Evolutionary conservation across 2,329 filamentous ascomycete species (phyloP).

Genomic region (Xylariaceae sp.): DNA sequence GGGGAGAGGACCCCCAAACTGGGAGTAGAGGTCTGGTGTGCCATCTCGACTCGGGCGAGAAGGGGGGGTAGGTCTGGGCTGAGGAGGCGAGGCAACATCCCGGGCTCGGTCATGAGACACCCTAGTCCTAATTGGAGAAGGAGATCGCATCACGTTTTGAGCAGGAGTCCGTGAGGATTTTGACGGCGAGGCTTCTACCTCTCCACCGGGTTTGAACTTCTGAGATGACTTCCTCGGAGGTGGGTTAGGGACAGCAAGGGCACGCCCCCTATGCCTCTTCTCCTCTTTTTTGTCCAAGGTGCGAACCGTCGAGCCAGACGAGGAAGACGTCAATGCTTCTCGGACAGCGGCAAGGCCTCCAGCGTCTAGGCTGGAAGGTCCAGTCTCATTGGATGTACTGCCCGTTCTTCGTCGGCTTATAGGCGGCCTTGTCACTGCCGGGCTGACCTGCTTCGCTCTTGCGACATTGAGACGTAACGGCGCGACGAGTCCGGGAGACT

Average conservation of each 20-base stretch:
- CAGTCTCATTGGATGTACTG: slow-evolving; percentile 45
- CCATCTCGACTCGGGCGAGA: slow-evolving; percentile 61
- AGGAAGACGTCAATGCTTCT: slow-evolving; percentile 65
- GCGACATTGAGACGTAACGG: slow-evolving; percentile 37
- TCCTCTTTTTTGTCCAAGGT: slow-evolving; percentile 40
- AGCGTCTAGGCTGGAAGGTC: slow-evolving; percentile 37
- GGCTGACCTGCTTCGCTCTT: slow-evolving; percentile 48
- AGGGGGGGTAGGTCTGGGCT: slow-evolving; percentile 38
- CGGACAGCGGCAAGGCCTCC: slow-evolving; percentile 57
- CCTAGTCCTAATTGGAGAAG: slow-evolving; percentile 26
- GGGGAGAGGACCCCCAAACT: slow-evolving; percentile 42
- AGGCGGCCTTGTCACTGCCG: slow-evolving; percentile 48
- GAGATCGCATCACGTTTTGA: slow-evolving; percentile 22
- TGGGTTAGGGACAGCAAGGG: slow-evolving; percentile 50
- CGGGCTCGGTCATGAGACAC: slow-evolving; percentile 18
- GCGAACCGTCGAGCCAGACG: slow-evolving; percentile 61
- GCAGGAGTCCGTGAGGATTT: slow-evolving; percentile 28
- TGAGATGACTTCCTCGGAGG: slow-evolving; percentile 56
- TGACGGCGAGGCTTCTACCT: slow-evolving; percentile 27
- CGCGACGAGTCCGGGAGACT: slow-evolving; percentile 56
- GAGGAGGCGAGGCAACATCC: slow-evolving; percentile 20
- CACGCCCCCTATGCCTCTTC: slow-evolving; percentile 35
- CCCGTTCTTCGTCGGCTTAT: slow-evolving; percentile 51
- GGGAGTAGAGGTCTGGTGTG: slow-evolving; percentile 52
- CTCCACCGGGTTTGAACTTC: slow-evolving; percentile 37